phyloP scores from a whole-genome alignment of 176 grass and related monocot genomes.

The Bonia amplexicaulis region DNA sequence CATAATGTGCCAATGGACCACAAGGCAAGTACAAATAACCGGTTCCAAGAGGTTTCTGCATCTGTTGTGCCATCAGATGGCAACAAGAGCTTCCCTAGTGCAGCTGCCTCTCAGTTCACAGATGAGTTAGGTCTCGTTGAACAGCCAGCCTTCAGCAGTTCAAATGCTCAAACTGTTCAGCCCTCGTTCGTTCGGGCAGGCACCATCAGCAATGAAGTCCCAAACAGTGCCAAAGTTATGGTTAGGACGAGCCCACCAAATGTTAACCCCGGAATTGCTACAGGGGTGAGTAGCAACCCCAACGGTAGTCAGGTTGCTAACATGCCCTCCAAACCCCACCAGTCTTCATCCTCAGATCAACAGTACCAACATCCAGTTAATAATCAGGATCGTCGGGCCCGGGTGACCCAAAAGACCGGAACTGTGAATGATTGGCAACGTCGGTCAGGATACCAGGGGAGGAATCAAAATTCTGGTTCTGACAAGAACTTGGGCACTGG shows the following conservation, averaged over 20 bases:
- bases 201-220: conserved; percentile 57
- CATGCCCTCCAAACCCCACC: conserved; percentile 37
- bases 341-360: conserved; percentile 32
- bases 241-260: conserved; percentile 31
- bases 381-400: conserved; percentile 42
- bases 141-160: conserved; percentile 43
- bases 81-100: conserved; percentile 43
- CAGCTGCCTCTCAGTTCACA: conserved; percentile 38
- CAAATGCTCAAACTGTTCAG: conserved; percentile 35
- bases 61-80: conserved; percentile 38
- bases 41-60: conserved; percentile 46
- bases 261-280: conserved; percentile 32
- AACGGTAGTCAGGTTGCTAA: conserved; percentile 36
- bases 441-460: conserved; percentile 52
- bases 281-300: conserved; percentile 32
- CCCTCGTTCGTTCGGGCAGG: conserved; percentile 32
- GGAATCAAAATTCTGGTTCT: conserved; percentile 47
- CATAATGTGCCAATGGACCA: conserved; percentile 45
- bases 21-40: conserved; percentile 42
- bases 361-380: conserved; percentile 41
- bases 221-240: conserved; percentile 41
- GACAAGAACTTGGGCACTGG: conserved; percentile 64
- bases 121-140: conserved; percentile 51
- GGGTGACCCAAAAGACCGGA: conserved; percentile 36
- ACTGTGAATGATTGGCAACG: conserved; percentile 65